Evolutionary conservation across 805 yeast species (phyloP).

Genomic region (Ogataea populi-albae): DNA sequence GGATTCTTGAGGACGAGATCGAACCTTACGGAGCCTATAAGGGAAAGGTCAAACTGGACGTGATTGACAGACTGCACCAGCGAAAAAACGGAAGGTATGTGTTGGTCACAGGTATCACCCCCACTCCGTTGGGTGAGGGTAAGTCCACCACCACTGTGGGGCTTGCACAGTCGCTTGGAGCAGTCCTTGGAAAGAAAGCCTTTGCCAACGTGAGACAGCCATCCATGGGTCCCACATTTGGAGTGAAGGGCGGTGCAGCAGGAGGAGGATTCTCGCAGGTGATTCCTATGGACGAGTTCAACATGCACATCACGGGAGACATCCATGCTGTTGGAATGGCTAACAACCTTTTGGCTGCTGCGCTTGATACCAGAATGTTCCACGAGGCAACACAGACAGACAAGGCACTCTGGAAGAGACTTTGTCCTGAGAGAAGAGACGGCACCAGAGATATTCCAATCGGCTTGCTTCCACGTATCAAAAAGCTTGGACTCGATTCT

Average conservation of each 20-base stretch:
- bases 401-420: conserved; percentile 73
- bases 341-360: conserved; percentile 90
- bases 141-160: conserved; percentile 96
- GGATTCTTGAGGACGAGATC: conserved; percentile 72
- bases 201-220: conserved; percentile 98
- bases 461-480: conserved; percentile 72
- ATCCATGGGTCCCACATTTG: conserved; percentile 98
- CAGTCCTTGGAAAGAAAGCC: conserved; percentile 76
- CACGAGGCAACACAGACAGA: conserved; percentile 85
- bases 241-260: conserved; percentile 99
- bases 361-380: conserved; percentile 95
- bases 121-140: conserved; percentile 98
- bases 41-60: conserved; percentile 77
- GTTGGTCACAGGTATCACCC: conserved; percentile 95
- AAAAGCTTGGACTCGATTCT: conserved; percentile 76
- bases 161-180: conserved; percentile 93
- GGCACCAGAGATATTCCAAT: conserved; percentile 77
- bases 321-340: conserved; percentile 96
- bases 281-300: conserved; percentile 98
- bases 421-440: conserved; percentile 76
- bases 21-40: conserved; percentile 88
- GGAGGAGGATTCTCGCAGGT: conserved; percentile 99
- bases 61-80: conserved; percentile 62
- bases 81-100: conserved; percentile 79
- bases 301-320: conserved; percentile 96